Evolutionary conservation across 768 basidiomycete species (phyloP).

Genomic region (Trametes cinnabarina): DNA sequence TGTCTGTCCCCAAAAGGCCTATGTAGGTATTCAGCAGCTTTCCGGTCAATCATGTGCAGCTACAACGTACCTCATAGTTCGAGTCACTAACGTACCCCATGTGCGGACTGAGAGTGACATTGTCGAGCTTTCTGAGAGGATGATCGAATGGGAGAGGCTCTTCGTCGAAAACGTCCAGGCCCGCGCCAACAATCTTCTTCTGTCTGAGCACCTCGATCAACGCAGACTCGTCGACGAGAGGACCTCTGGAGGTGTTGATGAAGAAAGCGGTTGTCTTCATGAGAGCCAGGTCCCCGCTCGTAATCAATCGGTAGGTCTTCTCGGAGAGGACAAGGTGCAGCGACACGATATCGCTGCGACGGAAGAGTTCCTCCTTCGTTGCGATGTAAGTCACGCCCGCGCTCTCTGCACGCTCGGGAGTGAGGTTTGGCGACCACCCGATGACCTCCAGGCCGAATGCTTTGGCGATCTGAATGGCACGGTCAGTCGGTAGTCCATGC

Average conservation of each 20-base stretch:
- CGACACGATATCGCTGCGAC: slow-evolving; percentile 56
- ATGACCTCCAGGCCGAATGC: slow-evolving; percentile 59
- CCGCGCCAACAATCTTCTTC: slow-evolving; percentile 54
- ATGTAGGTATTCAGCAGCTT: not conserved
- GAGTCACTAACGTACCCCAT: slow-evolving; percentile 54
- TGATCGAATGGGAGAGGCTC: slow-evolving; percentile 64
- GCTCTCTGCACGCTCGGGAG: slow-evolving; percentile 49
- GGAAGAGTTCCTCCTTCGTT: slow-evolving; percentile 54
- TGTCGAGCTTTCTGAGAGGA: slow-evolving; percentile 47
- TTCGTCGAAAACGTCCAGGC: slow-evolving; percentile 63
- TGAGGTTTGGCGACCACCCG: slow-evolving; percentile 67
- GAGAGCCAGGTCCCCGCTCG: slow-evolving; percentile 43
- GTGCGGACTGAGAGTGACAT: slow-evolving; percentile 62
- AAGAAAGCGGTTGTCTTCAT: slow-evolving; percentile 60
- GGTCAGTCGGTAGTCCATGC: not conserved
- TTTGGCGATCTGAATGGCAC: slow-evolving; percentile 45
- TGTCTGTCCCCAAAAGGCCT: slow-evolving; percentile 52
- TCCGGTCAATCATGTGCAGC: no score
- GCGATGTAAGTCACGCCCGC: slow-evolving; percentile 50
- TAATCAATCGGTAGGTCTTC: slow-evolving; percentile 48
- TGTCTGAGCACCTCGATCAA: slow-evolving; percentile 47
- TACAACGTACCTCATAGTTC: slow-evolving; percentile 45
- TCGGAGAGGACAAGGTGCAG: slow-evolving; percentile 59
- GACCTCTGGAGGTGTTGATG: slow-evolving; percentile 67
- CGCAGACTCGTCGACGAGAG: slow-evolving; percentile 58